A percentile compares a stretch with the other conserved stretches of the same genome.
Evolutionary conservation across 768 basidiomycete species (phyloP).

Genomic region (Collybia sordida): DNA sequence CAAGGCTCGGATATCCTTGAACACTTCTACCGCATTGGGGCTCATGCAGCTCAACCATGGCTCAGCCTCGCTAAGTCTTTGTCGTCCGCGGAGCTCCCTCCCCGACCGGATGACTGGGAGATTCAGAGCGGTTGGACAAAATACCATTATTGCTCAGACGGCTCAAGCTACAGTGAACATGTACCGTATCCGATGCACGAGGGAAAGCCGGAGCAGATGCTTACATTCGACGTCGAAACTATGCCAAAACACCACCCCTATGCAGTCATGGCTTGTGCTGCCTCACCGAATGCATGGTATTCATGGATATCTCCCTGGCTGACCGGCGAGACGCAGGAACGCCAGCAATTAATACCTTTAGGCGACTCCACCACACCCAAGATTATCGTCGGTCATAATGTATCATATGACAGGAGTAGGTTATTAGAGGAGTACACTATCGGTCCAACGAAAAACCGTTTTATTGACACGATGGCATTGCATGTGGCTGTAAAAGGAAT

Average conservation of each 20-base stretch:
- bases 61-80: constrained; percentile 64
- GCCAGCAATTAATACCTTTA: constrained; percentile 74
- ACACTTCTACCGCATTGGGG: constrained; percentile 85
- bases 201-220: constrained; percentile 65
- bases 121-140: constrained; percentile 86
- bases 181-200: constrained; percentile 67
- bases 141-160: constrained; percentile 71
- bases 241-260: constrained; percentile 81
- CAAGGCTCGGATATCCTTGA: constrained; percentile 81
- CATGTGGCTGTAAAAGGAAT: constrained; percentile 95
- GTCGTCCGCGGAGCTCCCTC: constrained; percentile 53
- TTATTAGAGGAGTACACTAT: constrained; percentile 82
- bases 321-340: constrained; percentile 52
- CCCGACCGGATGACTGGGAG: constrained; percentile 49
- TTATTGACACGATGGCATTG: constrained; percentile 92
- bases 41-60: constrained; percentile 72
- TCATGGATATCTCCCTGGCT: constrained; percentile 96
- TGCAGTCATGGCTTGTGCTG: constrained; percentile 88
- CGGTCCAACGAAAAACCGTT: constrained; percentile 66
- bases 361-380: constrained; percentile 54
- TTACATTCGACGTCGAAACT: constrained; percentile 94
- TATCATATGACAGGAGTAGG: constrained; percentile 89
- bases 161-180: constrained; percentile 72
- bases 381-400: constrained; percentile 90
- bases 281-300: constrained; percentile 86